These are phyloP conservation scores for Mortierella claussenii DNA, from an alignment of 192 early-diverging fungal species.

Conservation along the genomic window DNA sequence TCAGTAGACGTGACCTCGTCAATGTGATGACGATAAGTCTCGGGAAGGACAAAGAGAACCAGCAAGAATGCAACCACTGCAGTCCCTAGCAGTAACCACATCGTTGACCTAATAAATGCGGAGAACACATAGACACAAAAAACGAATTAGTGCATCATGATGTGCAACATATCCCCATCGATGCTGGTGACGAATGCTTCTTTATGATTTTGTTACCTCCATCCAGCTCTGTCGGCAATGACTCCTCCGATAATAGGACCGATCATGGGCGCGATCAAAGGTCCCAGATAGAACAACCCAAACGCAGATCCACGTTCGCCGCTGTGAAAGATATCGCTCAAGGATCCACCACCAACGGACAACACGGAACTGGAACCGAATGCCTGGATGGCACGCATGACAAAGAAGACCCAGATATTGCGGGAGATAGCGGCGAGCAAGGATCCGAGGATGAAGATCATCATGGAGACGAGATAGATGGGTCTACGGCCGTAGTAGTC, in stretches of 20 bases:
- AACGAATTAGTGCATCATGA: no score
- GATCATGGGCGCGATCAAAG: conserved; percentile 48
- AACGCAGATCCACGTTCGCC: conserved; percentile 51
- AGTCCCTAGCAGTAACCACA: conserved; percentile 47
- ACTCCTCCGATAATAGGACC: conserved; percentile 56
- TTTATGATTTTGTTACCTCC: conserved; percentile 44
- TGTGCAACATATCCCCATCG: no score
- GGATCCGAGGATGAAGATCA: conserved; percentile 49
- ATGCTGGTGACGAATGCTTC: no score
- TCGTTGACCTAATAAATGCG: conserved; percentile 16
- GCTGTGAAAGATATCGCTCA: conserved; percentile 51
- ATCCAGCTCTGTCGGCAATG: conserved; percentile 28
- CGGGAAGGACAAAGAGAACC: conserved; percentile 56
- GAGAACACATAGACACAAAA: not conserved
- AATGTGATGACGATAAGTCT: conserved; percentile 56
- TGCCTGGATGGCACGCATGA: conserved; percentile 53
- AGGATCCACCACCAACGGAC: conserved; percentile 49
- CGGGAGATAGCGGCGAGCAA: conserved; percentile 37
- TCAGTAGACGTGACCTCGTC: conserved; percentile 40
- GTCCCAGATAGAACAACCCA: conserved; percentile 51
- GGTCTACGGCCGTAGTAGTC: conserved; percentile 47
- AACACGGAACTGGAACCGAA: conserved; percentile 43
- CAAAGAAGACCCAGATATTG: conserved; percentile 52
- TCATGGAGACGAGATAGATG: conserved; percentile 50
- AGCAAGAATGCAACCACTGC: conserved; percentile 29